Conservation (phyloP, 2,329 filamentous ascomycete genomes). For the Periconia digitata region DNA sequence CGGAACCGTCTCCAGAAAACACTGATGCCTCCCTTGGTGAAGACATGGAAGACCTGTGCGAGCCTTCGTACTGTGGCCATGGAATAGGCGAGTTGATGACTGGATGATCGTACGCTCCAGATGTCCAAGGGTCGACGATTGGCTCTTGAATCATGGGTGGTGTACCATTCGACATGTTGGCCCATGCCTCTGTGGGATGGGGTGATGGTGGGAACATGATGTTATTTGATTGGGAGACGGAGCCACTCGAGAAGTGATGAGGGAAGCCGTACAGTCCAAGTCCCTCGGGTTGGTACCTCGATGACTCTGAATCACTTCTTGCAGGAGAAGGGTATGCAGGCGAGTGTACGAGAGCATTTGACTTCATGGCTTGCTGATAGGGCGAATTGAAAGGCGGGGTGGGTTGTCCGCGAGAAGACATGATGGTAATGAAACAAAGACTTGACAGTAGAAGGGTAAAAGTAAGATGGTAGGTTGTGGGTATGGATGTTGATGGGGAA, state of each 20-base stretch:
- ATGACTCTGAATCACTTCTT: conserved; percentile 28
- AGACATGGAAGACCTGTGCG: conserved; percentile 38
- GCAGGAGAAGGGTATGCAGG: conserved; percentile 40
- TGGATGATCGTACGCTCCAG: conserved; percentile 37
- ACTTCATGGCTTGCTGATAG: conserved; percentile 33
- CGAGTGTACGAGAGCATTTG: conserved; percentile 28
- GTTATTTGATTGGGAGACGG: conserved; percentile 8
- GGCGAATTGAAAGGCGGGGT: conserved; percentile 41
- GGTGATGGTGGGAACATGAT: conserved; percentile 37
- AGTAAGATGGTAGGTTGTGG: conserved; percentile 4
- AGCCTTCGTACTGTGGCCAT: conserved; percentile 31
- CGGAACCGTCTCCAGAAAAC: conserved; percentile 36
- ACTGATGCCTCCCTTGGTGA: conserved; percentile 35
- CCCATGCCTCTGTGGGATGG: conserved; percentile 38
- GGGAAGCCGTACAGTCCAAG: conserved; percentile 40
- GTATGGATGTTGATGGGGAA: conserved; percentile 6
- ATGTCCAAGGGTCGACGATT: conserved; percentile 33
- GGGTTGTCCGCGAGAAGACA: conserved; percentile 33
- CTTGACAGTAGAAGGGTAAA: conserved; percentile 1
- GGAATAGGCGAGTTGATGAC: conserved; percentile 33
- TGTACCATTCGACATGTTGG: conserved; percentile 26
- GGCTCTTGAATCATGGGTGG: conserved; percentile 34
- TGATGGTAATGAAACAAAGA: conserved; percentile 20
- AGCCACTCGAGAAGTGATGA: conserved; percentile 16
- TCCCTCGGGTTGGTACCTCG: conserved; percentile 30